Conservation (phyloP, 352 stramenopile species). For the Phytophthora brassicae region DNA sequence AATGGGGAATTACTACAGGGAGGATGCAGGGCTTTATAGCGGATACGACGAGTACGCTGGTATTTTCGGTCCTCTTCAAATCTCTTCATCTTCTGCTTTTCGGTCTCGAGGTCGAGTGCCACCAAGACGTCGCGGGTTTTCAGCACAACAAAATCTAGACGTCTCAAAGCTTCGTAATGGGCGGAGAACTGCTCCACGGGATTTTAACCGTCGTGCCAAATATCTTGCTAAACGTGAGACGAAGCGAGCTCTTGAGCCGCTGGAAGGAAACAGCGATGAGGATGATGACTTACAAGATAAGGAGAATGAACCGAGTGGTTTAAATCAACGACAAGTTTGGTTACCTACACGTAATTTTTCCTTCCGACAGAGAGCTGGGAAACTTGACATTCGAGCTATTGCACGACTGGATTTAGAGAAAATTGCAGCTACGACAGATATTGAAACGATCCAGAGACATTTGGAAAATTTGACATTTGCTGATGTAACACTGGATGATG, state of each 20-base stretch:
- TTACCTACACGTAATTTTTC: conserved; percentile 70
- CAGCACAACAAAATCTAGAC: neutral
- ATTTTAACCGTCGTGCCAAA: conserved; percentile 29
- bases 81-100: conserved; percentile 13
- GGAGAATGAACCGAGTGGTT: conserved; percentile 14
- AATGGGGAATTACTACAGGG: conserved; percentile 29
- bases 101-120: neutral
- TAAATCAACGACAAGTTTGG: conserved; percentile 52
- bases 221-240: conserved; percentile 27
- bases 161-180: conserved; percentile 2
- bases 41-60: conserved; percentile 74
- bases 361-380: conserved; percentile 73
- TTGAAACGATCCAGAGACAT: conserved; percentile 74
- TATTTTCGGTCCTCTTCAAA: conserved; percentile 52
- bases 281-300: conserved; percentile 20
- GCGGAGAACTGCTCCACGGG: conserved; percentile 6
- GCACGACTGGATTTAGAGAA: conserved; percentile 68
- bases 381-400: conserved; percentile 74
- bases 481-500: conserved; percentile 80
- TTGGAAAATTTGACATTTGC: conserved; percentile 83
- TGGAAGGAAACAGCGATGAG: conserved; percentile 8
- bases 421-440: conserved; percentile 74
- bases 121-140: conserved; percentile 3
- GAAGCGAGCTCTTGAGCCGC: neutral
- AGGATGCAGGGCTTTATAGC: conserved; percentile 18